Percentiles rank a stretch among this genome's conserved stretches.
Conservation (phyloP, 148 eudicot species). For the Spergularia marina region DNA sequence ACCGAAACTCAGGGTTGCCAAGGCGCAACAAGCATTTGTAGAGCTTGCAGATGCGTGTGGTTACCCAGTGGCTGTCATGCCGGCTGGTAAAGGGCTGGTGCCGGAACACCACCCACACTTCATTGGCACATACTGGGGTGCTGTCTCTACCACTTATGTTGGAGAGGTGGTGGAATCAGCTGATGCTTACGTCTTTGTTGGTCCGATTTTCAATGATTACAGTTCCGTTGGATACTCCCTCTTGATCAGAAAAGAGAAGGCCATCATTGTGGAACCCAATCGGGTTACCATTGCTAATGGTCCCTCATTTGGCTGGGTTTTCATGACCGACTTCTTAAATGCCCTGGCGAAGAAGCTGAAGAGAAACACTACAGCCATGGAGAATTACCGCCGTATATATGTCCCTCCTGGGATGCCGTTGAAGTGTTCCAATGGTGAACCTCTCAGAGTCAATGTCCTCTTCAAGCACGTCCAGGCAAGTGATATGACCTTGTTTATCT, state of each 20-base stretch:
- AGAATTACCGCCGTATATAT: constrained; percentile 63
- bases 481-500: not conserved
- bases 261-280: constrained; percentile 57
- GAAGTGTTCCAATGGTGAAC: constrained; percentile 53
- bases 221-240: constrained; percentile 86
- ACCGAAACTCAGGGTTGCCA: constrained; percentile 60
- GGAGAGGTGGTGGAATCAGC: constrained; percentile 87
- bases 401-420: constrained; percentile 71
- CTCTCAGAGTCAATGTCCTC: constrained; percentile 70
- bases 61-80: constrained; percentile 74
- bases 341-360: constrained; percentile 62
- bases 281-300: constrained; percentile 75
- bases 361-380: constrained; percentile 61
- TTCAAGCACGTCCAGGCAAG: constrained; percentile 78
- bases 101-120: constrained; percentile 67
- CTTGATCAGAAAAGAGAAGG: constrained; percentile 67
- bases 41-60: constrained; percentile 73
- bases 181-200: constrained; percentile 73
- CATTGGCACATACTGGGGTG: constrained; percentile 89
- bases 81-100: constrained; percentile 69
- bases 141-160: constrained; percentile 59
- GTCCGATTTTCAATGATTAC: constrained; percentile 78
- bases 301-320: constrained; percentile 75
- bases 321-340: constrained; percentile 66
- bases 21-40: constrained; percentile 57